phyloP scores from a whole-genome alignment of 495 filamentous ascomycete genomes.

The Pseudotulostoma volvatum region DNA sequence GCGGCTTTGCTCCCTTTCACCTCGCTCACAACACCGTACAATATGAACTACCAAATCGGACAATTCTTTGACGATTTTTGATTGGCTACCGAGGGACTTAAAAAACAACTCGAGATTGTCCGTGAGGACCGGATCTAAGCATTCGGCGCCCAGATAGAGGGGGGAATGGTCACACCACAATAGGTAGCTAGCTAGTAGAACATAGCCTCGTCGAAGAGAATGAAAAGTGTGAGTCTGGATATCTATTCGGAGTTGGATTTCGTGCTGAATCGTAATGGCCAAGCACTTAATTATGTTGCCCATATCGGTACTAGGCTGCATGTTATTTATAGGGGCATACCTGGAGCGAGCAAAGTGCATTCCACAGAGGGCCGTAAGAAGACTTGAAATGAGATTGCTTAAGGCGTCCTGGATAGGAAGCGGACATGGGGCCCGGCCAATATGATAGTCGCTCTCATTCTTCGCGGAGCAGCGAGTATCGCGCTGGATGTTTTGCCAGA shows the following conservation, averaged over 20 bases:
- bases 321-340: constrained; percentile 7
- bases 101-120: constrained; percentile 13
- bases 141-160: constrained; percentile 1
- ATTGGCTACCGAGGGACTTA: constrained; percentile 11
- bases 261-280: constrained; percentile 13
- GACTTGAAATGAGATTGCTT: constrained; percentile 27
- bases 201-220: constrained; percentile 21
- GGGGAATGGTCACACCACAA: constrained; percentile 17
- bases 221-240: constrained; percentile 10
- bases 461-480: constrained; percentile 10
- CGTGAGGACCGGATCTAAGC: constrained; percentile 5
- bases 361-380: constrained; percentile 25
- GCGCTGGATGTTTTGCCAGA: background rate
- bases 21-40: constrained; percentile 20
- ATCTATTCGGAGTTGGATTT: constrained; percentile 7
- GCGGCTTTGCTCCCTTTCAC: constrained; percentile 10
- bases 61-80: constrained; percentile 23
- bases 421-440: constrained; percentile 16
- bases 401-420: constrained; percentile 27
- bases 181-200: constrained; percentile 20
- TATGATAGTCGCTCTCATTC: background rate
- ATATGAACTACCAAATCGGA: constrained; percentile 21
- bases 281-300: constrained; percentile 15
- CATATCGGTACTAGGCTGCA: constrained; percentile 11
- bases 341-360: constrained; percentile 27